Base-by-base conservation (phyloP, 2,329 filamentous ascomycete genomes). In the Calonectria pseudoreteaudii region DNA sequence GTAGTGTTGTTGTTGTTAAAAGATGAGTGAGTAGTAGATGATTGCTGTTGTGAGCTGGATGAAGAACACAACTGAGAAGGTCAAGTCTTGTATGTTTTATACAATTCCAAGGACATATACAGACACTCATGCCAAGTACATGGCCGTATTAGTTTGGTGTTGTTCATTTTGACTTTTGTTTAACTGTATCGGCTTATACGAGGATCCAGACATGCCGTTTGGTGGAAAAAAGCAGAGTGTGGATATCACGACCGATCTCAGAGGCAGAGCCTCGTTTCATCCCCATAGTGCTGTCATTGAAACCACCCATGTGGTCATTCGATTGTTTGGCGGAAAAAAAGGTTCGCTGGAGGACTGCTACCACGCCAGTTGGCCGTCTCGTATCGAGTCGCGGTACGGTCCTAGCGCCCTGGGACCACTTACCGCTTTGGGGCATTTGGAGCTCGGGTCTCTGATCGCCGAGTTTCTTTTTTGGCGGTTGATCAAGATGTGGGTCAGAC, bases 31-130 rank as follows among this genome's bases (percentile, higher is more conserved):
- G 18, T 53, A 28, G 31, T 18, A 28, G 34, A 18, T 30, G 50
- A 53, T 53, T 53, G 50, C 3, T 53, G 50, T 20, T 53, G 50
- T 53, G 50, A 53, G 28, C 52, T 56, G 52, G 18, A 28, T 56
- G 52, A 56, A 56, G 52, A 56, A 56, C 20, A 11, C 20, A 56
- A 3, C 30, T 56, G 52, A 34, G 28, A 16, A 34, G 52, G 52
- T 41, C 31, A 62, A 62, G n/a, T 28, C 56, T 41, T 62, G 56
- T 62, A 62, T 41, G 26, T 62, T 62, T 62, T 62, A 62, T 62
- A 62, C 14, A 62, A 41, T 20, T 36, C 38, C 34, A 20, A 41
- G 1, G 26, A 16, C 56, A 41, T 62, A 62, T 30, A 62, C 56
- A 41, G 9, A 62, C 56, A 18, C 41, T 41, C 56, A 28, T 26